Evolutionary conservation across 2,329 filamentous ascomycete genomes (phyloP).

Genomic region (Xylaria multiplex): DNA sequence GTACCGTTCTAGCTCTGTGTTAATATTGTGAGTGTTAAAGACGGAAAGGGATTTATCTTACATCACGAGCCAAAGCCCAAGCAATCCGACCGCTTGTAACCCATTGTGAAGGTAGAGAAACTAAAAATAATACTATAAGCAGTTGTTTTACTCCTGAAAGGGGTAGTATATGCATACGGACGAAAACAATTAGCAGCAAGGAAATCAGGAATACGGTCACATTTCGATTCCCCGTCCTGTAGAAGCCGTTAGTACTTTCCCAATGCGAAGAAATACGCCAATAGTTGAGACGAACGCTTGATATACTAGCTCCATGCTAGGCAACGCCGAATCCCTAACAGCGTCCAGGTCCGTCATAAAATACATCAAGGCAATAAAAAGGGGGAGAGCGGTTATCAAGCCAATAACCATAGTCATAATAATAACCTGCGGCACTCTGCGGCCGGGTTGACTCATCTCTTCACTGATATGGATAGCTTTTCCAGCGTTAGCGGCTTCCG

Average conservation of each 20-base stretch:
- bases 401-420: slow-evolving; percentile 13
- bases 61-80: slow-evolving; percentile 18
- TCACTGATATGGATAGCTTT: slow-evolving; percentile 10
- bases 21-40: background rate
- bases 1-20: background rate
- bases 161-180: background rate
- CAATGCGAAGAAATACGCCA: background rate
- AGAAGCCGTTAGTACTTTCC: background rate
- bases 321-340: slow-evolving; percentile 1
- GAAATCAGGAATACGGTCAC: background rate
- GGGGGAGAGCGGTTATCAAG: background rate
- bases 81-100: slow-evolving; percentile 5
- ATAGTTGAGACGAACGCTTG: slow-evolving; percentile 4
- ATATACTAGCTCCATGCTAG: slow-evolving; percentile 8
- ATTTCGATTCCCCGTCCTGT: slow-evolving; percentile 3
- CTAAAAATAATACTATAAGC: background rate
- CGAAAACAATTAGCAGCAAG: background rate
- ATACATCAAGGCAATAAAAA: slow-evolving; percentile 7
- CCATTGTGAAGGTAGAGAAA: slow-evolving; percentile 4
- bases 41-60: background rate
- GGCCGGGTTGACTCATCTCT: background rate
- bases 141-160: background rate
- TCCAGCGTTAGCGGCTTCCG: background rate
- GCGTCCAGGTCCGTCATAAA: slow-evolving; percentile 8
- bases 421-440: slow-evolving; percentile 13